Evolutionary conservation across 2,329 filamentous ascomycete genomes (phyloP).

Genomic region (Hymenoscyphus repandus): DNA sequence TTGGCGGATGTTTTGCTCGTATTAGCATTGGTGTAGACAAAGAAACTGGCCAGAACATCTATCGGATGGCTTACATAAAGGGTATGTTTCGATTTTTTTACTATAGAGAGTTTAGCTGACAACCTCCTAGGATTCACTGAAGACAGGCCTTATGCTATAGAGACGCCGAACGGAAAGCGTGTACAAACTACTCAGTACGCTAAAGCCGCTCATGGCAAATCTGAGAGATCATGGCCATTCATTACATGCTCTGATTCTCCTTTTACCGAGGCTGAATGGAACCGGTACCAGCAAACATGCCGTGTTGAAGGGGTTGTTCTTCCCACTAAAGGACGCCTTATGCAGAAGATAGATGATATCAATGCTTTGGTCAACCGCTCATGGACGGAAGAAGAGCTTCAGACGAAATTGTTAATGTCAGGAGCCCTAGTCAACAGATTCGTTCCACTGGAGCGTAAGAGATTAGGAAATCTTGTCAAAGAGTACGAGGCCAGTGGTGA

Average conservation of each 20-base stretch:
- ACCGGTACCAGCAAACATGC: slow-evolving; percentile 72
- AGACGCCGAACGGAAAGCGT: slow-evolving; percentile 64
- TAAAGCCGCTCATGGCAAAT: slow-evolving; percentile 74
- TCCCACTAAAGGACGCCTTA: slow-evolving; percentile 66
- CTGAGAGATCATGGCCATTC: slow-evolving; percentile 82
- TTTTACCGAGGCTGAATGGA: slow-evolving; percentile 82
- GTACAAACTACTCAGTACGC: slow-evolving; percentile 86
- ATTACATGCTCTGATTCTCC: slow-evolving; percentile 80
- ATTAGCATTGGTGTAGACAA: slow-evolving; percentile 76
- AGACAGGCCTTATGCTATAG: slow-evolving; percentile 79
- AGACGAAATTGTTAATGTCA: slow-evolving; percentile 69
- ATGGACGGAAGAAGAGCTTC: slow-evolving; percentile 80
- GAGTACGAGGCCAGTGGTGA: slow-evolving; percentile 62
- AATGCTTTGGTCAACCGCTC: slow-evolving; percentile 70
- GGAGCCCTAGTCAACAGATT: slow-evolving; percentile 62
- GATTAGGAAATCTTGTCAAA: slow-evolving; percentile 59
- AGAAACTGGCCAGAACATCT: slow-evolving; percentile 67
- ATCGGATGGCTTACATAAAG: slow-evolving; percentile 86
- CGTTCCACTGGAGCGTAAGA: slow-evolving; percentile 62
- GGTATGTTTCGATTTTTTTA: slow-evolving; percentile 42
- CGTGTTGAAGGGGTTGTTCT: slow-evolving; percentile 65
- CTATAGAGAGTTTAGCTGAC: slow-evolving; percentile 23
- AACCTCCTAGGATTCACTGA: slow-evolving; percentile 60
- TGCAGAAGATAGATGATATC: slow-evolving; percentile 74
- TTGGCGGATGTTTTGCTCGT: slow-evolving; percentile 79